Percentiles rank a stretch among this genome's conserved stretches.
phyloP scores from a whole-genome alignment of 129 eudicot genomes.

The Escallonia rubra region DNA sequence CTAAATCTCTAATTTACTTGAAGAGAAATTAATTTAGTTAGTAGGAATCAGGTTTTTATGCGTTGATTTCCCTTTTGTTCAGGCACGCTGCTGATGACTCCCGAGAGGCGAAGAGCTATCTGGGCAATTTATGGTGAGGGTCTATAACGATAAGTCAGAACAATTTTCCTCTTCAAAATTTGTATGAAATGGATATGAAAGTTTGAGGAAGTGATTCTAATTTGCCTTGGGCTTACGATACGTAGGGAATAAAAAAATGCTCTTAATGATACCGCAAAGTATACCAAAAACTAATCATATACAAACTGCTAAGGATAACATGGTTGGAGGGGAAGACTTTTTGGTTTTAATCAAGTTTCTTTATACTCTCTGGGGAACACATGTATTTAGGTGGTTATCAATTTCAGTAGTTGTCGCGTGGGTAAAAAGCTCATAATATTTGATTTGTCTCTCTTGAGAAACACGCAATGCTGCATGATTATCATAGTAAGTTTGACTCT shows the following conservation, averaged over 20 bases:
- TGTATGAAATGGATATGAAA: not conserved
- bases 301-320: no score
- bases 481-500: not conserved
- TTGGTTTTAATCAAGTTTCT: not conserved
- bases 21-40: conserved; percentile 11
- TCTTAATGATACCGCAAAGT: not conserved
- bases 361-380: not conserved
- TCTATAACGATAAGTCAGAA: conserved; percentile 3
- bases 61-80: conserved; percentile 15
- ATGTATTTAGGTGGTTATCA: not conserved
- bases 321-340: not conserved
- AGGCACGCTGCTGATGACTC: conserved; percentile 96
- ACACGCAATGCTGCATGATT: not conserved
- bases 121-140: conserved; percentile 98
- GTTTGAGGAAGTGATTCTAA: not conserved
- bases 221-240: not conserved
- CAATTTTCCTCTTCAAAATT: not conserved
- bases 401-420: not conserved
- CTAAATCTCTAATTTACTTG: conserved; percentile 8
- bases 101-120: conserved; percentile 81
- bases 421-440: not conserved
- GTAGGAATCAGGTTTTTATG: not conserved
- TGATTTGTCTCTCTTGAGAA: not conserved
- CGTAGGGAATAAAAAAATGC: no score
- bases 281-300: not conserved